phyloP scores from a whole-genome alignment of 2,329 filamentous ascomycete species.

The Alternaria brassicae region DNA sequence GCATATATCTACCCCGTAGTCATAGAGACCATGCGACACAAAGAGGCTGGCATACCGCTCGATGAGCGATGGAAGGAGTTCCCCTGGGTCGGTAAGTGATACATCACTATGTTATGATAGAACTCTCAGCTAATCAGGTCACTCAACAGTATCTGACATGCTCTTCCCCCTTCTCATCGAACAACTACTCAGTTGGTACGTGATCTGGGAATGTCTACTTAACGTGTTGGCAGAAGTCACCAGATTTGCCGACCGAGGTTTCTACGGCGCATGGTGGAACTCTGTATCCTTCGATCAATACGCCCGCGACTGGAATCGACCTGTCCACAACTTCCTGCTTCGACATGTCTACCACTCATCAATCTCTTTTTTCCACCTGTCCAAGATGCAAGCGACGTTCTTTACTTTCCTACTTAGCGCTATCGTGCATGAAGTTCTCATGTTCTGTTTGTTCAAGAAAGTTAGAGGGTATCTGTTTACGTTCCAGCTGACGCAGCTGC shows the following conservation, averaged over 20 bases:
- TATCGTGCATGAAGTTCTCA: slow-evolving; percentile 76
- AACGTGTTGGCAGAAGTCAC: slow-evolving; percentile 81
- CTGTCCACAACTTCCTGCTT: slow-evolving; percentile 78
- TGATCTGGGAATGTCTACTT: slow-evolving; percentile 74
- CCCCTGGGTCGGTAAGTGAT: slow-evolving; percentile 65
- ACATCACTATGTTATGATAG: background rate
- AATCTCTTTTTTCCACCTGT: slow-evolving; percentile 75
- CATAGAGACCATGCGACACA: slow-evolving; percentile 70
- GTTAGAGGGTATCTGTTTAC: slow-evolving; percentile 74
- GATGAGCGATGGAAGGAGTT: slow-evolving; percentile 69
- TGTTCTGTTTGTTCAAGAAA: slow-evolving; percentile 83
- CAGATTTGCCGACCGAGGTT: slow-evolving; percentile 77
- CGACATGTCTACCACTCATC: slow-evolving; percentile 81
- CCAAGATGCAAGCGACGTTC: slow-evolving; percentile 73
- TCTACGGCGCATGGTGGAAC: slow-evolving; percentile 65
- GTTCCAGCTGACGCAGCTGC: slow-evolving; percentile 77
- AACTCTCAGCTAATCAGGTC: background rate
- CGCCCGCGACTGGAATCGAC: slow-evolving; percentile 81
- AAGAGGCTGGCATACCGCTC: slow-evolving; percentile 69
- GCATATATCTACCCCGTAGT: slow-evolving; percentile 80
- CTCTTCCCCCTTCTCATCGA: slow-evolving; percentile 82
- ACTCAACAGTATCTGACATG: slow-evolving; percentile 65
- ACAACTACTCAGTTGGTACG: slow-evolving; percentile 78
- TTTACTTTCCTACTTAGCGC: slow-evolving; percentile 78
- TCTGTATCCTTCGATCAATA: slow-evolving; percentile 74